A percentile compares a stretch with the other conserved stretches of the same genome.
Evolutionary conservation across 805 yeast genomes (phyloP).

Genomic region (Kodamaea jinghongensis): DNA sequence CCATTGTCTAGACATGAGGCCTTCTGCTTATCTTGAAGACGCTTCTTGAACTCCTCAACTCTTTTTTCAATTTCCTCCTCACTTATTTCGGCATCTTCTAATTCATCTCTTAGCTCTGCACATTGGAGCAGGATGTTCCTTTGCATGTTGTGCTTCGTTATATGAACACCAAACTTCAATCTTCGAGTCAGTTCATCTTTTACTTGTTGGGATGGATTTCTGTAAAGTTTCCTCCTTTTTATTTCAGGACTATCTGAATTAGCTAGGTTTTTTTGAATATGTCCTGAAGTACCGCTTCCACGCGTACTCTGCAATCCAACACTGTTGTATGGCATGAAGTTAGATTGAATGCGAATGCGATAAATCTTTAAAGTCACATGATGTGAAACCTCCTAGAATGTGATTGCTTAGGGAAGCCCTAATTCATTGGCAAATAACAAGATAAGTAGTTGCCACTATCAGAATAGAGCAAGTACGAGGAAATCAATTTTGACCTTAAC

Average conservation of each 20-base stretch:
- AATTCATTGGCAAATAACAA: too few species aligned
- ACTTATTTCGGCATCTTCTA: conserved; percentile 47
- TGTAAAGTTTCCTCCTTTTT: conserved; percentile 18
- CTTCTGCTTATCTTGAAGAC: too few species aligned
- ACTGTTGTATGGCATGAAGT: conserved; percentile 58
- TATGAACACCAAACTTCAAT: not conserved
- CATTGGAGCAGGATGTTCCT: conserved; percentile 30
- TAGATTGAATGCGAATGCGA: too few species aligned
- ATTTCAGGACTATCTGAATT: conserved; percentile 11
- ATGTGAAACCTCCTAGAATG: too few species aligned
- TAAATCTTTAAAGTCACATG: too few species aligned
- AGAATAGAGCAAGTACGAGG: too few species aligned
- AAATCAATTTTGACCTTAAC: too few species aligned
- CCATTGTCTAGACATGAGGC: too few species aligned
- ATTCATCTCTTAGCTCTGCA: conserved; percentile 47
- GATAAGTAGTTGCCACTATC: too few species aligned
- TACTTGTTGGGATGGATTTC: conserved; percentile 4
- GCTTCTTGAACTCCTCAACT: conserved; percentile 21
- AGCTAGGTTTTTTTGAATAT: conserved; percentile 47
- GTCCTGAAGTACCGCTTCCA: conserved; percentile 65
- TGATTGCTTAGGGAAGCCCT: too few species aligned
- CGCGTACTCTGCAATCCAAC: conserved; percentile 55
- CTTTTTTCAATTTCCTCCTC: conserved; percentile 28
- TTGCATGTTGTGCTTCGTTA: conserved; percentile 3
- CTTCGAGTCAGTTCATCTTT: not conserved